Conservation (phyloP, 768 basidiomycete species). For the Collybia sordida region DNA sequence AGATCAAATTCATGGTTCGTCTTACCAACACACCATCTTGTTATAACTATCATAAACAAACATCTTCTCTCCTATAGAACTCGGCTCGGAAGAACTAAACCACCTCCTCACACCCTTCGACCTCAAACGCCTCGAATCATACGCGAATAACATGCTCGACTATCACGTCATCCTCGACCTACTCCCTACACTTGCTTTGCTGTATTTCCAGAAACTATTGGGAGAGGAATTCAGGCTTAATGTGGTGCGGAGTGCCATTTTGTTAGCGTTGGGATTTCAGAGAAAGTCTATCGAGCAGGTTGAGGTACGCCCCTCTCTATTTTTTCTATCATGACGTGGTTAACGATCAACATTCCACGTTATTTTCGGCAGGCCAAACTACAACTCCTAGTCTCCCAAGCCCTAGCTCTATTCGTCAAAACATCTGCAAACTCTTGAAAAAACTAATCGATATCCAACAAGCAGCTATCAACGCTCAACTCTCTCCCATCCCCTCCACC, state of each 20-base stretch:
- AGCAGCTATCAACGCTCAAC: constrained; percentile 63
- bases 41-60: too few relatives aligned
- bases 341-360: too few relatives aligned
- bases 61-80: constrained; percentile 19
- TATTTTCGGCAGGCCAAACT: constrained; percentile 89
- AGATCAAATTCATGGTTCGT: too few relatives aligned
- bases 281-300: constrained; percentile 87
- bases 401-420: constrained; percentile 89
- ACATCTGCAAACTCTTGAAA: constrained; percentile 78
- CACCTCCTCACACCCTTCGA: constrained; percentile 86
- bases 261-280: constrained; percentile 88
- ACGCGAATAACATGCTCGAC: constrained; percentile 94
- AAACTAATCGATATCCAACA: constrained; percentile 77
- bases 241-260: constrained; percentile 88
- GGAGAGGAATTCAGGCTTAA: constrained; percentile 69
- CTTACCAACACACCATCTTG: too few relatives aligned
- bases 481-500: constrained; percentile 21
- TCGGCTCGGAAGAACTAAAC: constrained; percentile 43
- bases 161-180: constrained; percentile 96
- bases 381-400: constrained; percentile 83
- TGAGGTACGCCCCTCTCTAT: too few relatives aligned
- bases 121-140: constrained; percentile 92
- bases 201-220: constrained; percentile 81
- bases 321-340: too few relatives aligned
- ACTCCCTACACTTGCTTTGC: constrained; percentile 73